These are phyloP conservation scores for Candida railenensis DNA, from an alignment of 805 yeast species.

Conservation along the genomic window DNA sequence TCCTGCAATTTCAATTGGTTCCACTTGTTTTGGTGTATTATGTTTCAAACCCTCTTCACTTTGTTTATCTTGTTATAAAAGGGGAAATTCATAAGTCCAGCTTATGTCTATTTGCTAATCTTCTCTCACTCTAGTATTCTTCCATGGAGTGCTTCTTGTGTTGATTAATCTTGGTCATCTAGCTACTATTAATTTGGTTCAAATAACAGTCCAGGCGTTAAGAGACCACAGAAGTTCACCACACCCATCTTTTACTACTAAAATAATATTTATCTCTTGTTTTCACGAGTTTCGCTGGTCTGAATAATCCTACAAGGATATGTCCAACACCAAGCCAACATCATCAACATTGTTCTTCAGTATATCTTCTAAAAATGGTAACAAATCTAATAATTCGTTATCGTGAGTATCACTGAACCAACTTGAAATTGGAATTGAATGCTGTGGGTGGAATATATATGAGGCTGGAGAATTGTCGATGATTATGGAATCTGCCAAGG, in stretches of 20 bases:
- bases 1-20: not conserved
- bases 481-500: constrained; percentile 79
- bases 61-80: not conserved
- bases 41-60: not conserved
- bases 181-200: no score
- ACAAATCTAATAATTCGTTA: constrained; percentile 86
- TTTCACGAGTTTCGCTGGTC: no score
- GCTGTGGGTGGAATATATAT: constrained; percentile 97
- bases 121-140: not conserved
- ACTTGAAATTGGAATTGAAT: constrained; percentile 93
- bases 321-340: constrained; percentile 82
- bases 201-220: no score
- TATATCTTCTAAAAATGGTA: constrained; percentile 87
- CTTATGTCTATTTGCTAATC: constrained; percentile 8
- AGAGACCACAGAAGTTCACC: no score
- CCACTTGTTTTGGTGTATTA: not conserved
- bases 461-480: constrained; percentile 98
- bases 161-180: not conserved
- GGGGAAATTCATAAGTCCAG: constrained; percentile 12
- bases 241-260: no score
- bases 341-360: constrained; percentile 73
- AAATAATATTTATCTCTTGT: no score
- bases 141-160: not conserved
- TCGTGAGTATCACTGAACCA: constrained; percentile 99
- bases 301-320: constrained; percentile 39